phyloP scores from a whole-genome alignment of 208 protist species.

The Leptomonas seymouri region DNA sequence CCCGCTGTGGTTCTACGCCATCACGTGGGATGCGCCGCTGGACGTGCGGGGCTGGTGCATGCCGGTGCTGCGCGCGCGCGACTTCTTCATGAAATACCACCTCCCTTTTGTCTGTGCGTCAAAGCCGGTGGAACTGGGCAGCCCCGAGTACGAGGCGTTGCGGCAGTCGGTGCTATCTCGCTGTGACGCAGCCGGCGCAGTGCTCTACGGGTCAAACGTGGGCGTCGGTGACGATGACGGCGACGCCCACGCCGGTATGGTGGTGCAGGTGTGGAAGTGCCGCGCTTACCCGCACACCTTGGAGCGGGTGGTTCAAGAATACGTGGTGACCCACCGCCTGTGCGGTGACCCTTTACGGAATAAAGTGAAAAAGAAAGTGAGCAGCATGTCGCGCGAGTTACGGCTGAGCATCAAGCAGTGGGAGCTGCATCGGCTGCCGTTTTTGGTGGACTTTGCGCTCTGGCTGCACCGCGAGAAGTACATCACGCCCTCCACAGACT shows the following conservation, averaged over 20 bases:
- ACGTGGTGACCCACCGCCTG: constrained; percentile 69
- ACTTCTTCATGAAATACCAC: constrained; percentile 44
- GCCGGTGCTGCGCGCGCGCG: constrained; percentile 34
- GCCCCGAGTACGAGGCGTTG: constrained; percentile 43
- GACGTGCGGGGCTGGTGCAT: constrained; percentile 57
- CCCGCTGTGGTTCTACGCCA: constrained; percentile 68
- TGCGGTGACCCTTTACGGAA: constrained; percentile 40
- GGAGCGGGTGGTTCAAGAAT: constrained; percentile 76
- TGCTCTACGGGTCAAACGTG: constrained; percentile 63
- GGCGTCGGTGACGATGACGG: constrained; percentile 1
- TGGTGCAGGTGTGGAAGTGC: constrained; percentile 82
- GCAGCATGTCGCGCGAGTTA: constrained; percentile 45
- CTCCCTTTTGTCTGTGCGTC: constrained; percentile 40
- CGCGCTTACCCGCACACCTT: constrained; percentile 53
- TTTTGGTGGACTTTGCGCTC: constrained; percentile 57
- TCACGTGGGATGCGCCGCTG: constrained; percentile 46
- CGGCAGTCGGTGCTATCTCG: constrained; percentile 38
- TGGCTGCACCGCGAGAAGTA: constrained; percentile 72
- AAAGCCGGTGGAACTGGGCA: constrained; percentile 32
- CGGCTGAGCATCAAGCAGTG: constrained; percentile 51
- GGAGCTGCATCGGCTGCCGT: constrained; percentile 57
- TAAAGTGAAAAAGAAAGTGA: constrained; percentile 65
- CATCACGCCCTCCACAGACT: constrained; percentile 54
- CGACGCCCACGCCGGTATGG: constrained; percentile 31
- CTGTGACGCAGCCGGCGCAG: constrained; percentile 61